Evolutionary conservation across 164 flowering plant species (phyloP).

Genomic region (Chimonanthus praecox): DNA sequence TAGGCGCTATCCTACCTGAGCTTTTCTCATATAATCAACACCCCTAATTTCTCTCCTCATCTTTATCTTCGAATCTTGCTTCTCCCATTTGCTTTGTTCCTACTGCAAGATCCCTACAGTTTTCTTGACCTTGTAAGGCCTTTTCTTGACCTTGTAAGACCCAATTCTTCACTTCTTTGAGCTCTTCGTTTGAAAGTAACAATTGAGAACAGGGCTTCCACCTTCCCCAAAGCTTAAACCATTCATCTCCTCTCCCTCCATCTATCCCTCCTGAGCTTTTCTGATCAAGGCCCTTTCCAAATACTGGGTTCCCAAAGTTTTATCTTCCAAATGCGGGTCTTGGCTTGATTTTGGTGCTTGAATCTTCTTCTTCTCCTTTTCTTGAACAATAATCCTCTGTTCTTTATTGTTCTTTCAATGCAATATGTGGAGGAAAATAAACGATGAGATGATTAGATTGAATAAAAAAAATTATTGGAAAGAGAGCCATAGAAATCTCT

Average conservation of each 20-base stretch:
- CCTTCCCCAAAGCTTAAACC: slow-evolving; percentile 25
- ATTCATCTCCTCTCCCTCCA: slow-evolving; percentile 58
- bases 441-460: neutral
- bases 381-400: neutral
- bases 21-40: slow-evolving; percentile 24
- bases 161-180: slow-evolving; percentile 5
- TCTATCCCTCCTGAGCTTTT: slow-evolving; percentile 91
- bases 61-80: neutral
- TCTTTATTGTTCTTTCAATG: neutral
- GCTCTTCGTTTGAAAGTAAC: slow-evolving; percentile 3
- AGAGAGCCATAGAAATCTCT: neutral
- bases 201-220: slow-evolving; percentile 4
- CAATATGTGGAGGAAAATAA: slow-evolving; percentile 1
- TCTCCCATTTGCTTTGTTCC: slow-evolving; percentile 5
- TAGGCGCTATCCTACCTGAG: slow-evolving; percentile 78
- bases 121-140: slow-evolving; percentile 95
- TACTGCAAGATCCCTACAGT: neutral
- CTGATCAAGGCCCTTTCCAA: neutral
- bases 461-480: neutral
- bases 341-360: too few relatives aligned
- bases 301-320: neutral
- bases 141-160: slow-evolving; percentile 92
- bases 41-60: neutral
- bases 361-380: neutral
- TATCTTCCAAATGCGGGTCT: neutral